Percentiles rank a stretch among this genome's conserved stretches.
Conservation (phyloP, 1,284 basidiomycete species). For the Ceratobasidium sp. region DNA sequence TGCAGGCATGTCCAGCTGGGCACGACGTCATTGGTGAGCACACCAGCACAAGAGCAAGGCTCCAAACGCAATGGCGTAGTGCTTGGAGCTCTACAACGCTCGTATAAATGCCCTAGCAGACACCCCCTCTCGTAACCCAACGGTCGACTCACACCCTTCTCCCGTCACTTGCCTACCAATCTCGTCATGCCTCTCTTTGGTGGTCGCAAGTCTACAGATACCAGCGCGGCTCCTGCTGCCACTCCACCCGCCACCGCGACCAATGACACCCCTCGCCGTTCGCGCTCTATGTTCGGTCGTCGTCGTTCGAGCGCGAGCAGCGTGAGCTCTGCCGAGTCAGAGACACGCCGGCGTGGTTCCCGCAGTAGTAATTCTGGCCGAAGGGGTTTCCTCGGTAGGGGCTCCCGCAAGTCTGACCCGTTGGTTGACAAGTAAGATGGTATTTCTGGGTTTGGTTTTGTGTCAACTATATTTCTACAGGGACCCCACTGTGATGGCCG, state of each 20-base stretch:
- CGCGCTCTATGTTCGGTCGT: conserved; percentile 36
- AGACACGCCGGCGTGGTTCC: not conserved
- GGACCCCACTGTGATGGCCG: conserved; percentile 37
- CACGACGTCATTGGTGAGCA: conserved; percentile 37
- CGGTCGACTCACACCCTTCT: not conserved
- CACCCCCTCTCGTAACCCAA: conserved; percentile 5
- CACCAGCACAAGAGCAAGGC: not conserved
- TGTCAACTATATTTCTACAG: not conserved
- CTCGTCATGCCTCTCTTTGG: conserved; percentile 40
- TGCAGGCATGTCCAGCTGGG: conserved; percentile 5
- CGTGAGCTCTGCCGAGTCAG: conserved; percentile 33
- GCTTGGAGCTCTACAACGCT: conserved; percentile 12
- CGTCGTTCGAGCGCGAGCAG: conserved; percentile 40
- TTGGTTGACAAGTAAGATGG: conserved; percentile 13
- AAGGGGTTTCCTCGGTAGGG: conserved; percentile 34
- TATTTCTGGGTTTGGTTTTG: not conserved
- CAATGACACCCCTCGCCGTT: conserved; percentile 9
- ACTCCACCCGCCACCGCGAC: conserved; percentile 10
- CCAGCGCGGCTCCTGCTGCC: conserved; percentile 6
- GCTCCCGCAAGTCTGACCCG: conserved; percentile 26
- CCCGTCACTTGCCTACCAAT: conserved; percentile 11
- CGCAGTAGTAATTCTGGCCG: not conserved
- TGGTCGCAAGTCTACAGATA: conserved; percentile 11
- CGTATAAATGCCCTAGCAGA: conserved; percentile 24
- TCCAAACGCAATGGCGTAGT: conserved; percentile 16